Evolutionary conservation across 2,329 filamentous ascomycete species (phyloP), one percentile per base, ranked within the genome.

Genomic region (Diaporthe ilicicola): DNA sequence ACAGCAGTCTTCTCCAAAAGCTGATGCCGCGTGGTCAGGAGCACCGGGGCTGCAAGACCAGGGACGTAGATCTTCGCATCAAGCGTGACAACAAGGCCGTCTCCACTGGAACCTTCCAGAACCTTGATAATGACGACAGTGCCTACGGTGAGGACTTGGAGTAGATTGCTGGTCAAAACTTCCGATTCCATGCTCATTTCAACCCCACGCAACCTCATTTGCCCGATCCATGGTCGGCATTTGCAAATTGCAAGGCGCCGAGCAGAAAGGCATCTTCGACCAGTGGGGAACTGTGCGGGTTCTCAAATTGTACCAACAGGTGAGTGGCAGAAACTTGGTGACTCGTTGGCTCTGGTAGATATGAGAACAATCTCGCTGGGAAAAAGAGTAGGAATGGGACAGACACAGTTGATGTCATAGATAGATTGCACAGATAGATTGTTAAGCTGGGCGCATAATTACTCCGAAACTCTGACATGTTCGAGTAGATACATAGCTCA

Each of bases 21-120:
- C 29, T 37, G 29, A n/a, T 55, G 2, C 51, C 51, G 8, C 29
- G 15, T 15, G 51, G 51, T 10, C 51, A 55, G 29, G 51, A 55
- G 32, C 51, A n/a, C 51, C 32, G 51, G 9, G 32, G 29, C 32
- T 55, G 51, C 19, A 37, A 55, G 37, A 13, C 1, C 29, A 55
- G 51, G 29, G 51, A 55, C 29, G 19, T 55, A 17, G 51, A 55
- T 15, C 29, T 55, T 34, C 32, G 51, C 10, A 55, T 55, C 29
- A 55, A 55, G 51, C 51, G 51, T 37, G 29, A 37, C 32, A 37
- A 55, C 51, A 55, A 55, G n/a, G 29, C 51, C n/a, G n/a, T 55
- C 10, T 37, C n/a, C 51, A 55, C 7, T 37, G 51, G 51, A 15
- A 17, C 15, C 19, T 37, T 4, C 32, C 51, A 37, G 27, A 10